Evolutionary conservation across 2,329 filamentous ascomycete genomes (phyloP), one percentile per base, ranked within the genome.

Genomic region (Myriangium duriaei): DNA sequence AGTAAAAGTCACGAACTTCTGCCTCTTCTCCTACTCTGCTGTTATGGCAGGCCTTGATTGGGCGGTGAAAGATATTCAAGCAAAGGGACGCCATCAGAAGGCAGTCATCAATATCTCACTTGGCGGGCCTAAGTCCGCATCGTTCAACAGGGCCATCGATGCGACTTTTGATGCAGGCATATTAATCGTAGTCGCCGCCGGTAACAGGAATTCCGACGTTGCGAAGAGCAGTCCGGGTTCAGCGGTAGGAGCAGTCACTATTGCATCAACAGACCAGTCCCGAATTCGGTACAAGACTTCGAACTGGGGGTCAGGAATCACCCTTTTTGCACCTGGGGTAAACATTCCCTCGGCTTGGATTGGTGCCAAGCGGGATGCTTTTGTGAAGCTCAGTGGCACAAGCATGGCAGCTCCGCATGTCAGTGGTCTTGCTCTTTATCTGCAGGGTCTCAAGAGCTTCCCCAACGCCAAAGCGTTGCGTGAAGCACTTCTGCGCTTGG

Each of bases 381-480:
- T 52, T 52, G 56, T 56, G 32, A 61, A 49, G 19, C 62, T 74
- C 48, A 67, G 62, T 13, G 75, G 74, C 26, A 79, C 76, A 4
- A 74, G 68, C 28, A 77, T 77, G 73, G 76, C 78, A 21, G 69
- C 69, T 11, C 78, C 78, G 1, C 77, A 81, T 52, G 68, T 82
- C 39, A 70, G 73, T 32, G 79, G 79, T 35, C 63, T 82, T 5
- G 74, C 74, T n/a, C 76, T 74, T 30, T 82, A 81, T 57, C 60
- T 43, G 24, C 39, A 43, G 18, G 41, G 36, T 26, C 34, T 43
- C 10, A 32, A 40, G 31, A 26, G 28, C 12, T n/a, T n/a, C n/a
- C n/a, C n/a, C n/a, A n/a, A n/a, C n/a, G n/a, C n/a, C n/a, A n/a
- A n/a, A n/a, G n/a, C n/a, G n/a, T n/a, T n/a, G n/a, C n/a, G n/a